These are phyloP conservation scores for Fusarium pseudocircinatum DNA, from an alignment of 2,329 filamentous ascomycete genomes.

Conservation along the genomic window DNA sequence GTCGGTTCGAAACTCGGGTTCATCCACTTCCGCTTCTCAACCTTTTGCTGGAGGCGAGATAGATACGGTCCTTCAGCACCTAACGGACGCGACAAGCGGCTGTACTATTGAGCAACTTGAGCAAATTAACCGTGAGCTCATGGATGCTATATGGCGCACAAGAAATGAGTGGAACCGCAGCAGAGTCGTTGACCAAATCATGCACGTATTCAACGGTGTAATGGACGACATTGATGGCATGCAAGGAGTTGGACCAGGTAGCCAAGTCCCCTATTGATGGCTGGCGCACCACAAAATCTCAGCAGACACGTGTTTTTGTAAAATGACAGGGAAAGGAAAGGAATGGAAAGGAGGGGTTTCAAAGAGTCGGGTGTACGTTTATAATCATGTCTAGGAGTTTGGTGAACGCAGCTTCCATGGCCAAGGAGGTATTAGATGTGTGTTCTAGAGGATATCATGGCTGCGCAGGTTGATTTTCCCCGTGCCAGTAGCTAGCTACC, in stretches of 20 bases:
- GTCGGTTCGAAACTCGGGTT: slow-evolving; percentile 45
- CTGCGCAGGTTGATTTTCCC: slow-evolving; percentile 17
- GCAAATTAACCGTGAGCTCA: slow-evolving; percentile 88
- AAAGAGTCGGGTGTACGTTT: slow-evolving; percentile 35
- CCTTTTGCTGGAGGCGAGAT: slow-evolving; percentile 62
- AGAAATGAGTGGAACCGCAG: slow-evolving; percentile 86
- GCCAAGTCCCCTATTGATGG: slow-evolving; percentile 49
- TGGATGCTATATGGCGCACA: slow-evolving; percentile 87
- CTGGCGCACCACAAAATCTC: background rate
- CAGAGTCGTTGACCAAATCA: slow-evolving; percentile 71
- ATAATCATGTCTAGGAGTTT: slow-evolving; percentile 37
- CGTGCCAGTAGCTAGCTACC: slow-evolving; percentile 20
- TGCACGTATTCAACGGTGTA: slow-evolving; percentile 78
- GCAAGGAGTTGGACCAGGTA: slow-evolving; percentile 56
- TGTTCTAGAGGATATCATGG: slow-evolving; percentile 38
- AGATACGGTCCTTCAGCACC: slow-evolving; percentile 65
- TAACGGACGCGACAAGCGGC: slow-evolving; percentile 76
- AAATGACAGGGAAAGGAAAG: slow-evolving; percentile 10
- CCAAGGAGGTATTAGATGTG: slow-evolving; percentile 37
- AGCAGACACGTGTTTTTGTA: background rate
- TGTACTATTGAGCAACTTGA: slow-evolving; percentile 94
- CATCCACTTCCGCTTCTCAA: slow-evolving; percentile 57
- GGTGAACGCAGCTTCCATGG: slow-evolving; percentile 19
- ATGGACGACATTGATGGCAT: slow-evolving; percentile 72
- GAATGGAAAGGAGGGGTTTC: slow-evolving; percentile 8